These are phyloP conservation scores for Leccinellum albellum DNA, from an alignment of 768 basidiomycete species.

Conservation along the genomic window DNA sequence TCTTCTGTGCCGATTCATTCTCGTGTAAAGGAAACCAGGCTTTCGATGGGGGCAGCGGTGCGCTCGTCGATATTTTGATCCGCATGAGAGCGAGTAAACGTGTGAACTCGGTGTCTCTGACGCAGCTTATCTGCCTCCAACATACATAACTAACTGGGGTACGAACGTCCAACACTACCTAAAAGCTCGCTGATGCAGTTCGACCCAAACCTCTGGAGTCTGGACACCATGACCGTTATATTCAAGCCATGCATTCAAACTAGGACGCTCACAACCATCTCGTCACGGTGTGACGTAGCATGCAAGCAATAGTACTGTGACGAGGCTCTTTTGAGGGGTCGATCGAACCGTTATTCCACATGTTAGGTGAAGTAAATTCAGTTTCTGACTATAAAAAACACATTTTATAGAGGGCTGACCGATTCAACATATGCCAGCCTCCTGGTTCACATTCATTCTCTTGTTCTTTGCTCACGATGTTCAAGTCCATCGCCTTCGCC, in stretches of 20 bases:
- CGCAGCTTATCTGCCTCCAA: no score
- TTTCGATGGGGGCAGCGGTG: conserved; percentile 47
- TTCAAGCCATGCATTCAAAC: no score
- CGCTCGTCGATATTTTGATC: conserved; percentile 44
- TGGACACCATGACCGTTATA: no score
- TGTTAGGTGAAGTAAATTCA: not conserved
- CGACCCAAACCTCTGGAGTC: no score
- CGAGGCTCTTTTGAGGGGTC: not conserved
- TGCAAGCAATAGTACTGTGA: no score
- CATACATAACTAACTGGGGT: no score
- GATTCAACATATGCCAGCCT: not conserved
- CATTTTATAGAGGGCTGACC: not conserved
- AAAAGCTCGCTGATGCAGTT: no score
- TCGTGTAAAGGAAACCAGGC: conserved; percentile 45
- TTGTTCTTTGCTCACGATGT: not conserved
- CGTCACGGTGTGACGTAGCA: no score
- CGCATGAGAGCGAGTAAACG: no score
- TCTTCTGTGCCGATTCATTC: not conserved
- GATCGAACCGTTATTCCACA: not conserved
- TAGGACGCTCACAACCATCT: no score
- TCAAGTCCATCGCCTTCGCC: not conserved
- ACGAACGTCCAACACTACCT: no score
- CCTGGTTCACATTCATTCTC: not conserved
- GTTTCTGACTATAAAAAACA: not conserved
- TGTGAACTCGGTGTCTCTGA: no score